Conservation (phyloP, 495 filamentous ascomycete genomes). For the Talaromyces ruber region DNA sequence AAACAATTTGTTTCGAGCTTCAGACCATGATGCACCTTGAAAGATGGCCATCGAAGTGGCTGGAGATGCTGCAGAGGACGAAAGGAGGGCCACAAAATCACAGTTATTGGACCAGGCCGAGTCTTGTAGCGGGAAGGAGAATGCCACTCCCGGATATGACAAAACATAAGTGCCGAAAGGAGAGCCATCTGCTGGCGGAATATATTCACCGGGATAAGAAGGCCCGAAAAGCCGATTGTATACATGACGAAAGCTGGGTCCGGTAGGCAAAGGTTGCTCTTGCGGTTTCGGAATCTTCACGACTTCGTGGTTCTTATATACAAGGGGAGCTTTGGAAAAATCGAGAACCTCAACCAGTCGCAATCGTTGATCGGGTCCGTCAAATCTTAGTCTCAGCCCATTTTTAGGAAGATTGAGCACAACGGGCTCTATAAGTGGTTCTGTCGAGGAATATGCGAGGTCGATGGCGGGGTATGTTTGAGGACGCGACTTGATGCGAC, state of each 20-base stretch:
- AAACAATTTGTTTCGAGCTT: conserved; percentile 67
- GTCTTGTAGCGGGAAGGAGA: conserved; percentile 73
- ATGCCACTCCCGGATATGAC: conserved; percentile 89
- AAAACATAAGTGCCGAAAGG: conserved; percentile 67
- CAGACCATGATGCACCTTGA: conserved; percentile 79
- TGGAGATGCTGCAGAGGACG: conserved; percentile 62
- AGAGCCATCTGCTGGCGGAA: conserved; percentile 46
- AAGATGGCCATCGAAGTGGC: conserved; percentile 84
- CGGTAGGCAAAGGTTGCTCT: conserved; percentile 36
- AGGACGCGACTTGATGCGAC: conserved; percentile 75
- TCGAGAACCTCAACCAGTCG: conserved; percentile 86
- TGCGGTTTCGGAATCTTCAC: conserved; percentile 49
- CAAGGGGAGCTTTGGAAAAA: conserved; percentile 75
- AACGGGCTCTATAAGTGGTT: conserved; percentile 66
- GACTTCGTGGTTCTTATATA: conserved; percentile 80
- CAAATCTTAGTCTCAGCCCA: conserved; percentile 83
- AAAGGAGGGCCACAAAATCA: conserved; percentile 80
- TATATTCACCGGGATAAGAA: conserved; percentile 85
- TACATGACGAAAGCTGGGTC: conserved; percentile 82
- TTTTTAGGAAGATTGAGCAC: conserved; percentile 69
- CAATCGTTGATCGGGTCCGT: conserved; percentile 85
- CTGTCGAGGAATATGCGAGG: conserved; percentile 58
- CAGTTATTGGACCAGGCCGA: conserved; percentile 72
- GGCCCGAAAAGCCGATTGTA: conserved; percentile 87
- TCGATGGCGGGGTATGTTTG: conserved; percentile 75